These are phyloP conservation scores for Debaryomyces sp. DNA, from an alignment of 1,139 yeast genomes.

Conservation along the genomic window DNA sequence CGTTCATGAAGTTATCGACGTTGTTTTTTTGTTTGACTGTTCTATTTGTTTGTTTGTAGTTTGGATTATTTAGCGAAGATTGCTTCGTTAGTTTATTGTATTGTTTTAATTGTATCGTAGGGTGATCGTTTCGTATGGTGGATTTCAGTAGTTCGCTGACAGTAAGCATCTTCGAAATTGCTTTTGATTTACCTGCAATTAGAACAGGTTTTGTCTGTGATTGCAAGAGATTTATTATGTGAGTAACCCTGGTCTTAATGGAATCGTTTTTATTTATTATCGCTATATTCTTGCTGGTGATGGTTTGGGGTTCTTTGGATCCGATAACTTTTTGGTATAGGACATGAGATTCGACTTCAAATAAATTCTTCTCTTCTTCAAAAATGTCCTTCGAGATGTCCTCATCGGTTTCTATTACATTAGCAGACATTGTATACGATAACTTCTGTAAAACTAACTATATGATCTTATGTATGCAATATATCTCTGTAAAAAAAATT, in stretches of 20 bases:
- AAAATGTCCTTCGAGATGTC: conserved; percentile 8
- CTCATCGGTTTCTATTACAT: conserved; percentile 4
- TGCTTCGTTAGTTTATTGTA: conserved; percentile 10
- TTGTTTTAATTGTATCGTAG: conserved; percentile 6
- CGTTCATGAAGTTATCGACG: neutral
- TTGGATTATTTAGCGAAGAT: conserved; percentile 3
- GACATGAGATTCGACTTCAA: conserved; percentile 13
- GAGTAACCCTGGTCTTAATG: conserved; percentile 23
- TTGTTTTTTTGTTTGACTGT: conserved; percentile 1
- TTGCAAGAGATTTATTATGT: conserved; percentile 11
- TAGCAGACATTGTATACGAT: neutral
- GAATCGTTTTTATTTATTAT: conserved; percentile 29
- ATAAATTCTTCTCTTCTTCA: conserved; percentile 5
- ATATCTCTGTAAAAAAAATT: neutral
- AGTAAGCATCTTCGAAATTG: conserved; percentile 7
- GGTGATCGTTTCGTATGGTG: neutral
- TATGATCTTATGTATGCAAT: neutral
- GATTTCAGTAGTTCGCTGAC: conserved; percentile 5
- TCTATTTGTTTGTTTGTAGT: neutral
- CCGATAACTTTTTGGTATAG: neutral
- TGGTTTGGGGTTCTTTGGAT: neutral
- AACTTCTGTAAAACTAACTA: neutral
- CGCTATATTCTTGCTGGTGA: conserved; percentile 10
- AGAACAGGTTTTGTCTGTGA: conserved; percentile 4
- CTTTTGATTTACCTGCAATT: conserved; percentile 5